Base-by-base conservation (phyloP, 805 yeast genomes). In the Pichia cabralensis region DNA sequence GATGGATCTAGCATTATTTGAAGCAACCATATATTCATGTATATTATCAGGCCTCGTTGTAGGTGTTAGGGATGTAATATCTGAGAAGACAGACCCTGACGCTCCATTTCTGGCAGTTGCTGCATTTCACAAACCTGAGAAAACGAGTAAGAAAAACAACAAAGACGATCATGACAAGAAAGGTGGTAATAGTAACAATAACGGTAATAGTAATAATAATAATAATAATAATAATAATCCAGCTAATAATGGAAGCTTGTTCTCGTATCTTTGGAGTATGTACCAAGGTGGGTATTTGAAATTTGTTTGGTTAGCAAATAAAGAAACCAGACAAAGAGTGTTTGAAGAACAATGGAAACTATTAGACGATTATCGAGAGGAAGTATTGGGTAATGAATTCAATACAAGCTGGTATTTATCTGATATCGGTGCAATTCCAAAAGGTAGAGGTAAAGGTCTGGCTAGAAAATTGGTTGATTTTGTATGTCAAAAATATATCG, bases 381-480 rank as follows among this genome's bases (percentile, higher is more conserved):
- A 61, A 14, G 67, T 67, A 12, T 52, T 74, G 33, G 62, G 64
- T 17, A 61, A 61, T 5, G 56, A 58, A 13, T 54, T 51, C 31
- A 55, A 53, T 29, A 49, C 58, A 28, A 53, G 71, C 34, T 74
- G 80, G 79, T 74, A 74, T 49, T 58, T 74, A 41, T 62, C 69
- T 30, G 79, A 74, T 49, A 60, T 74, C 34, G 79, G 79, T 27
- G 71, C 75, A 17, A 57, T 69, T 28, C 76, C 77, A 7, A 51
- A 63, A 26, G 74, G 74, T 56, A 60, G 75, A 48, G 80, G 80
- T 34, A 69, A 69, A 46, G 78, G 79, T 16, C 61, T 71, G 44
- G 76, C 76, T 23, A 61, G 71, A 48, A 55, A 62, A 39, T 56
- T 74, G 40, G 56, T 74, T 33, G 68, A 71, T 41, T 63, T 61